phyloP scores from a whole-genome alignment of 2,329 filamentous ascomycete genomes.

The Colletotrichum costaricense region DNA sequence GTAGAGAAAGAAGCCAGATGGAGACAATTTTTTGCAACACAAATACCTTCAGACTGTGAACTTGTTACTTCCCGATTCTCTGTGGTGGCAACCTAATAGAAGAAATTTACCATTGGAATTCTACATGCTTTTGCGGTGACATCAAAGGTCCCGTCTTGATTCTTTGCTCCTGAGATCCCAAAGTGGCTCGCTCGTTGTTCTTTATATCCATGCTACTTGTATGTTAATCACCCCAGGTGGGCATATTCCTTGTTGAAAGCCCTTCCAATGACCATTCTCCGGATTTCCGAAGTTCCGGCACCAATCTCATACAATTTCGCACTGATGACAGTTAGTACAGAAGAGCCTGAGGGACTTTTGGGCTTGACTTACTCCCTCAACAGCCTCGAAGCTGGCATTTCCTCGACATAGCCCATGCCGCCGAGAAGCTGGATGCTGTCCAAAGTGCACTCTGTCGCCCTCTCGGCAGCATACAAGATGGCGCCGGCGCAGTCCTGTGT shows the following conservation, averaged over 20 bases:
- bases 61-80: background rate
- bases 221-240: constrained; percentile 34
- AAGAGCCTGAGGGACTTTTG: background rate
- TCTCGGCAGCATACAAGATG: constrained; percentile 92
- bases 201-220: background rate
- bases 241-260: constrained; percentile 90
- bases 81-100: background rate
- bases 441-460: constrained; percentile 86
- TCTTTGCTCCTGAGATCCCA: background rate
- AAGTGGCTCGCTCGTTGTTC: background rate
- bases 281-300: constrained; percentile 93
- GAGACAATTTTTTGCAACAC: background rate
- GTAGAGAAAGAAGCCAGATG: background rate
- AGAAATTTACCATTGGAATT: background rate
- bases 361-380: constrained; percentile 70
- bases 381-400: constrained; percentile 89
- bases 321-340: constrained; percentile 52
- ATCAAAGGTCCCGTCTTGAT: background rate
- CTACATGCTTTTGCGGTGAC: background rate
- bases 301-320: constrained; percentile 94
- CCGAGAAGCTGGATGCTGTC: constrained; percentile 94
- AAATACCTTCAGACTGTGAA: background rate
- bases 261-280: constrained; percentile 93
- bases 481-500: constrained; percentile 96
- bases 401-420: constrained; percentile 96